Percentiles rank a stretch among this genome's conserved stretches.
Conservation (phyloP, 352 stramenopile genomes). For the Sclerospora graminicola region DNA sequence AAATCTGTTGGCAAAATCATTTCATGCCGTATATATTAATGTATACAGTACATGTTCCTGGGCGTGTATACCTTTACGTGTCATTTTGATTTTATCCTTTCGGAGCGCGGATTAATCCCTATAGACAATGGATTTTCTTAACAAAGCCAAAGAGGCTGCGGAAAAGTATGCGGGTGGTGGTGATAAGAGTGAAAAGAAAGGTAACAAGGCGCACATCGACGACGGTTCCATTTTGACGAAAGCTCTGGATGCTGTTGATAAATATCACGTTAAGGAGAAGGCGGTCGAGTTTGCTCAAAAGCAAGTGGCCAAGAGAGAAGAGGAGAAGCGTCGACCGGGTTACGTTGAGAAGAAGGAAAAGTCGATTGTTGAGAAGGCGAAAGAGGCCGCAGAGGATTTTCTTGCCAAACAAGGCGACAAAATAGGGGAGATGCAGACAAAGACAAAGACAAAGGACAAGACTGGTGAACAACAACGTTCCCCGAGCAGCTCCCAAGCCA, state of each 20-base stretch:
- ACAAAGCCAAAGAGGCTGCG: conserved; percentile 16
- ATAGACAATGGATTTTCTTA: conserved; percentile 18
- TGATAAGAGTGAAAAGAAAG: conserved; percentile 4
- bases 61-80: too few relatives aligned
- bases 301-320: conserved; percentile 11
- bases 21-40: too few relatives aligned
- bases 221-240: conserved; percentile 15
- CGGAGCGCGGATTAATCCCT: too few relatives aligned
- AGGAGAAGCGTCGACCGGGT: conserved; percentile 10
- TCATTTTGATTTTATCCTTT: too few relatives aligned
- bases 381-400: conserved; percentile 15
- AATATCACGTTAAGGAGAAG: conserved; percentile 23
- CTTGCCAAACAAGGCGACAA: conserved; percentile 14
- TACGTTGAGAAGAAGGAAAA: conserved; percentile 16
- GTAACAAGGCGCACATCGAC: conserved; percentile 11
- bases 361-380: conserved; percentile 13
- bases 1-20: too few relatives aligned
- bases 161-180: conserved; percentile 8
- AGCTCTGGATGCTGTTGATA: conserved; percentile 11
- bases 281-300: conserved; percentile 16
- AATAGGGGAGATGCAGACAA: background rate
- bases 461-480: background rate
- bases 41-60: too few relatives aligned
- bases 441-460: background rate
- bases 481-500: background rate